Conservation (phyloP, 2,329 filamentous ascomycete species). For the Aspergillus eucalypticola region DNA sequence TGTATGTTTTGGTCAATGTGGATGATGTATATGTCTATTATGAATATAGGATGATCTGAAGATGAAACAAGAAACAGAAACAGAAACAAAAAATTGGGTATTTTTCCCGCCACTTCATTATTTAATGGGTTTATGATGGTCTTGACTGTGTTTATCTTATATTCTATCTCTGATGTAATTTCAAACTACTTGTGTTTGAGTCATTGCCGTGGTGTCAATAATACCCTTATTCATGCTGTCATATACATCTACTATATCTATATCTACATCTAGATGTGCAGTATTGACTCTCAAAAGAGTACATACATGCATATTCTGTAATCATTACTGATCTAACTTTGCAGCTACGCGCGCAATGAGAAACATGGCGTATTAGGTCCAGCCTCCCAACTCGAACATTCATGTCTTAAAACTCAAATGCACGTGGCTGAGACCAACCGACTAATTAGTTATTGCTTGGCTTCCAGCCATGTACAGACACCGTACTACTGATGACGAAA, state of each 20-base stretch:
- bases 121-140: not conserved
- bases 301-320: no score
- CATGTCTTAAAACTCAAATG: not conserved
- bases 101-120: constrained; percentile 2
- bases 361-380: no score
- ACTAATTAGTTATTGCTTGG: not conserved
- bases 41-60: not conserved
- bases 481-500: no score
- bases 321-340: no score
- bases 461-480: no score
- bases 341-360: no score
- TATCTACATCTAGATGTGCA: no score
- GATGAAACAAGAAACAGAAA: not conserved
- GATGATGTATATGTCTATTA: not conserved
- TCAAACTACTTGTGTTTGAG: not conserved
- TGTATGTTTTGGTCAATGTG: not conserved
- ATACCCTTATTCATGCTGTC: no score
- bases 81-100: not conserved
- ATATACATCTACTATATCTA: no score
- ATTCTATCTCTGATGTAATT: not conserved
- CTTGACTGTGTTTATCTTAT: not conserved
- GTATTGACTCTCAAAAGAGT: no score
- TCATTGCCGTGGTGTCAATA: not conserved
- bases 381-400: no score
- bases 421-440: not conserved